Base-by-base conservation (phyloP, 2,329 filamentous ascomycete genomes). In the Aspergillus spinulosporus region DNA sequence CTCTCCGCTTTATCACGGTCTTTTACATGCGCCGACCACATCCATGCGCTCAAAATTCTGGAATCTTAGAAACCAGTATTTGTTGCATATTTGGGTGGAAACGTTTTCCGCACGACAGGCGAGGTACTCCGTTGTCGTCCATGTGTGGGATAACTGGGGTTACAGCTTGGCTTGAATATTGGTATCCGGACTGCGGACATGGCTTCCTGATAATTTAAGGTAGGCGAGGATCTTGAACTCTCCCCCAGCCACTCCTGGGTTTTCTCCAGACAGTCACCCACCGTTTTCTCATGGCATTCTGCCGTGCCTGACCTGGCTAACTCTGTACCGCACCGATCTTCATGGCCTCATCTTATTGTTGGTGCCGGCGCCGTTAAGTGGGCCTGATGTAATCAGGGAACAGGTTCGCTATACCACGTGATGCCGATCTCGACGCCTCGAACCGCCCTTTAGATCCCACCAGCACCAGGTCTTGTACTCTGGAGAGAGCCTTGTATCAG, bases 391-490 rank as follows among this genome's bases (percentile, higher is more conserved):
- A 52, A 57, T 52, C 44, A 48, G 43, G 43, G 54, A 56, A 49
- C 54, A 48, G 54, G 54, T 52, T 46, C 42, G 9, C 21, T 52
- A 26, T 34, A 14, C 48, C 54, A 56, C 54, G 54, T 56, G 54
- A 53, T 53, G 45, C 32, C 45, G 55, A 53, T 53, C 55, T 49
- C 34, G 34, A 37, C 4, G 34, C 7, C 8, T 37, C 11, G 34
- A 37, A 12, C 34, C 11, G 34, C 11, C 11, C n/a, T 8, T 12
- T 21, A 21, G 21, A 21, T 21, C 21, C 21, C 21, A 21, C 21
- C 21, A 37, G 34, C 9, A 34, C 15, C n/a, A 21, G 42, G 21
- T 14, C 42, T 9, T 37, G 11, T 12, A 37, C 4, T 37, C 34
- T 11, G 34, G 34, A 12, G 34, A 37, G n/a, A 12, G n/a, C 34